A percentile compares a stretch with the other conserved stretches of the same genome.
Conservation (phyloP, 305 asterid genomes). For the Lippia alba region DNA sequence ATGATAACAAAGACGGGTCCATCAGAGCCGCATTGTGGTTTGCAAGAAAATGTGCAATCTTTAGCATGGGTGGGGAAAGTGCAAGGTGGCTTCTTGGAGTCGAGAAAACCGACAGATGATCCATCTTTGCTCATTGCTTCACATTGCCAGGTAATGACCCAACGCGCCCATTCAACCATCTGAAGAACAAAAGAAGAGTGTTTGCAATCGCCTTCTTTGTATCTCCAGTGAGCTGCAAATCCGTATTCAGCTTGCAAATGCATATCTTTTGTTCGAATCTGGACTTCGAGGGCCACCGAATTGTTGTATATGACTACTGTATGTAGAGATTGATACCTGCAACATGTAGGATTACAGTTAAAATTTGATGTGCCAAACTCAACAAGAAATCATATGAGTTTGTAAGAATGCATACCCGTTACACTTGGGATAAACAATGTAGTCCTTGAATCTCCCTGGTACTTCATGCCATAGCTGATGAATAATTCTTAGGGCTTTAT, state of each 20-base stretch:
- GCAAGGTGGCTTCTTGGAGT: slow-evolving; percentile 64
- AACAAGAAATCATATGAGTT: not conserved
- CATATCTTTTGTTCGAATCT: slow-evolving; percentile 76
- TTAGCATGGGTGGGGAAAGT: slow-evolving; percentile 70
- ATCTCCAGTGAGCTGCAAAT: slow-evolving; percentile 90
- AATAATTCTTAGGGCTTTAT: slow-evolving; percentile 56
- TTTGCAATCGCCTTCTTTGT: slow-evolving; percentile 78
- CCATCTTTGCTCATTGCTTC: slow-evolving; percentile 69
- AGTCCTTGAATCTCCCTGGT: slow-evolving; percentile 73
- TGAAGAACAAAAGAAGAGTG: slow-evolving; percentile 74
- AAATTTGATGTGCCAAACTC: slow-evolving; percentile 4
- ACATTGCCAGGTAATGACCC: slow-evolving; percentile 91
- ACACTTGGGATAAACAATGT: slow-evolving; percentile 57
- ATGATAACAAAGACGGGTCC: slow-evolving; percentile 79
- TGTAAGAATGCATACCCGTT: slow-evolving; percentile 51
- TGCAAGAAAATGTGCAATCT: slow-evolving; percentile 77
- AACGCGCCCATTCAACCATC: slow-evolving; percentile 96
- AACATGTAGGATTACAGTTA: slow-evolving; percentile 19
- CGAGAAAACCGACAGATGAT: slow-evolving; percentile 45
- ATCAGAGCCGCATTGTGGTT: slow-evolving; percentile 63
- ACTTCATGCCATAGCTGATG: slow-evolving; percentile 63
- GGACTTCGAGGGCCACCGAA: slow-evolving; percentile 64
- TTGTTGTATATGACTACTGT: slow-evolving; percentile 61
- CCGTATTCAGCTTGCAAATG: slow-evolving; percentile 91
- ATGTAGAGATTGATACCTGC: slow-evolving; percentile 69